Conservation (phyloP, 371 early-diverging fungal species). For the Mortierella sp. region DNA sequence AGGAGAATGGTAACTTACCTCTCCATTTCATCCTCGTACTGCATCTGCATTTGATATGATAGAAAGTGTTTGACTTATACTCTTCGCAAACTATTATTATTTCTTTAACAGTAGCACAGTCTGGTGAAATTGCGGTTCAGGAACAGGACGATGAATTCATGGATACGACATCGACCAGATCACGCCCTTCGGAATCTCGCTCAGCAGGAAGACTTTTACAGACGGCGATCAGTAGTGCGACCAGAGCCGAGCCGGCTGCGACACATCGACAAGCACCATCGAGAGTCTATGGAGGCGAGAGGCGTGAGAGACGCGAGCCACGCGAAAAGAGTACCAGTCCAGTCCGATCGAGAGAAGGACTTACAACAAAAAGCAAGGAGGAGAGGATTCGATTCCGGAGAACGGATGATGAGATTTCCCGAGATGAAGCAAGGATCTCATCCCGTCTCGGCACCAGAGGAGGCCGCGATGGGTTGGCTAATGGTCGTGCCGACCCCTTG, state of each 20-base stretch:
- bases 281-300: constrained; percentile 35
- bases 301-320: constrained; percentile 15
- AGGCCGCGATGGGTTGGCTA: not conserved
- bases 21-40: not conserved
- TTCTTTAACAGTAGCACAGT: not conserved
- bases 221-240: constrained; percentile 47
- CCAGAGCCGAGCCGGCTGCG: constrained; percentile 22
- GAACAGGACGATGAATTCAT: not conserved
- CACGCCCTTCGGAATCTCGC: constrained; percentile 17
- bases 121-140: not conserved
- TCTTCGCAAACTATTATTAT: not conserved
- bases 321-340: constrained; percentile 48
- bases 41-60: not conserved
- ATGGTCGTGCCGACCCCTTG: constrained; percentile 19
- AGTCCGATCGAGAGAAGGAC: constrained; percentile 28
- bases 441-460: constrained; percentile 36
- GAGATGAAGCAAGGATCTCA: constrained; percentile 34
- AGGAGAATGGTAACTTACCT: constrained; percentile 26
- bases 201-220: constrained; percentile 38
- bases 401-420: constrained; percentile 29
- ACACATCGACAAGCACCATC: constrained; percentile 34
- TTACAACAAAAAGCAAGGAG: constrained; percentile 20
- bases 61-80: too few species aligned
- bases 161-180: constrained; percentile 8
- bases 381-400: constrained; percentile 46